Evolutionary conservation across 2,329 filamentous ascomycete species (phyloP).

Genomic region (Simplicillium aogashimaense): DNA sequence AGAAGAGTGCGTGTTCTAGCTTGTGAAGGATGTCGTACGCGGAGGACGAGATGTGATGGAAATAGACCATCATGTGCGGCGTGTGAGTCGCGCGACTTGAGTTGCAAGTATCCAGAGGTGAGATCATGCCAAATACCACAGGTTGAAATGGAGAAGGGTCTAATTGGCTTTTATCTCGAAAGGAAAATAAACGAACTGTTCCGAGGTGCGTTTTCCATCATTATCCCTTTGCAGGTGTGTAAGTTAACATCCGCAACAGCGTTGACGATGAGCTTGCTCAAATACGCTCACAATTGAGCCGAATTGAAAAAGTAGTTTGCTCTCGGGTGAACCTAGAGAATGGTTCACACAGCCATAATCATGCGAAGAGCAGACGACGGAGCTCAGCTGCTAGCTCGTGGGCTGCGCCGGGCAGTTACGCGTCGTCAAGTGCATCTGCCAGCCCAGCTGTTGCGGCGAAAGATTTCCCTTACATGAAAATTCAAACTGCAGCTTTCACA

Average conservation of each 20-base stretch:
- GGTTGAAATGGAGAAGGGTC: too few species aligned
- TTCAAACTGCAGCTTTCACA: conserved; percentile 3
- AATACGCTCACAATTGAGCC: conserved; percentile 2
- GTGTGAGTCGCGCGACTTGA: conserved; percentile 1
- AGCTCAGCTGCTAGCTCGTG: conserved; percentile 1
- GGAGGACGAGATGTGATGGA: conserved; percentile 6
- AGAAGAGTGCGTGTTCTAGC: conserved; percentile 3
- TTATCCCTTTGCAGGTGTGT: neutral
- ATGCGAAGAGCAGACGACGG: neutral
- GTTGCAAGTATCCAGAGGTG: conserved; percentile 5
- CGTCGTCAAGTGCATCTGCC: neutral
- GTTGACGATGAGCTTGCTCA: conserved; percentile 3
- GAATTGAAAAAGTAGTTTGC: conserved; percentile 1
- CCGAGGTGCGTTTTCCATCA: neutral
- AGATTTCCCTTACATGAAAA: conserved; percentile 5
- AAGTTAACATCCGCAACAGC: neutral
- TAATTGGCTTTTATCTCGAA: neutral
- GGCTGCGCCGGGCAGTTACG: neutral
- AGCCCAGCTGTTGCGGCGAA: neutral
- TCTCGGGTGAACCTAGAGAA: neutral
- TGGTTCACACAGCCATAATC: neutral
- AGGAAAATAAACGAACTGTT: conserved; percentile 4
- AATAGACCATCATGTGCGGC: conserved; percentile 3
- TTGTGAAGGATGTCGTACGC: conserved; percentile 4
- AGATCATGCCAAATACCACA: neutral